Base-by-base conservation (phyloP, 805 yeast genomes). In the Lachancea lanzarotensis region DNA sequence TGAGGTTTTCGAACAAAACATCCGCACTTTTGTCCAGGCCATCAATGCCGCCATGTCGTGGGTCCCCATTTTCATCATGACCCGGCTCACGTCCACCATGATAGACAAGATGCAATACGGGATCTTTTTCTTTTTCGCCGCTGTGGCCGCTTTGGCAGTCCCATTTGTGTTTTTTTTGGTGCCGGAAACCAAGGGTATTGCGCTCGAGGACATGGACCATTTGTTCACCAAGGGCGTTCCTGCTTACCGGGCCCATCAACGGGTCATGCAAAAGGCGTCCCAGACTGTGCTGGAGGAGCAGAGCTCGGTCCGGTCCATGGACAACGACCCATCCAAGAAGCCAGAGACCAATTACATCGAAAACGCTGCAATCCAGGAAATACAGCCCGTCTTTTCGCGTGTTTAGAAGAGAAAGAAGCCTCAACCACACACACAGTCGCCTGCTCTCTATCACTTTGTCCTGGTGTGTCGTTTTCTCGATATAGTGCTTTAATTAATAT, bases 101-200 rank as follows among this genome's bases (percentile, higher is more conserved):
- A 65, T 73, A 39, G 59, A 60, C 26, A 57, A 60, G 27, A 71
- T 73, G 60, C 65, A 67, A 3, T 74, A 68, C 53, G 75, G 74
- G 20, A 63, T 70, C 34, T 73, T 70, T 54, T 70, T 72, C 52
- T 64, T 74, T 51, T 52, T 52, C 33, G 55, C 53, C 15, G 34
- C 45, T 6, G 36, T 52, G 26, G 53, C 53, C 2, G 38, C 47
- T n/a, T 38, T 52, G 11, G 49, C 55, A 2, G 42, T 52, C 10
- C 51, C 53, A n/a, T 41, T 37, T 62, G 84, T 84, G 45, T 78
- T 73, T 71, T 78, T 84, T 71, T 74, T 73, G 54, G 78, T 85
- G 48, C 79, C 79, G 56, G 89, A 84, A 67, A 86, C 95, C 43
- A 79, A 78, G 68, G 93, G 93, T 48, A 74, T 84, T 58, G 73